Evolutionary conservation across 768 basidiomycete genomes (phyloP), one percentile per base, ranked within the genome.

Genomic region (Filobasidium wieringae): DNA sequence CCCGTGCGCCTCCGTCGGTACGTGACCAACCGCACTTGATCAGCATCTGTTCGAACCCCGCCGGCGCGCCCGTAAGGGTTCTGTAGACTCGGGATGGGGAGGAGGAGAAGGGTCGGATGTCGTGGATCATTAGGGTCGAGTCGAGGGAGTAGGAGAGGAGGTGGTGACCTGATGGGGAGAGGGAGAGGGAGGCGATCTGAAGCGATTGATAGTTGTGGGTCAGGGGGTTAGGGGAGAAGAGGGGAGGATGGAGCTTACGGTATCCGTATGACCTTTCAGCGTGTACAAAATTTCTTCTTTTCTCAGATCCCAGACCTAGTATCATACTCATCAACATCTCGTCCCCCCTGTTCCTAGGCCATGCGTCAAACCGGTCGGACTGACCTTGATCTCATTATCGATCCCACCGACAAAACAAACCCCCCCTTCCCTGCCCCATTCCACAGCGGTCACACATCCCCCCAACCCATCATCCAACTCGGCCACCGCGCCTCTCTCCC

Each of bases 301-400:
- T 67, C 93, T 82, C 43, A 96, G 75, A 76, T 97, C 93, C 71
- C 86, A 91, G 17, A 90, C 83, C 88, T 91, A 61, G 8, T 36
- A 58, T 19, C 57, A 54, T 40, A 60, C 43, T n/a, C n/a, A n/a
- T n/a, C 54, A 39, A 53, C 60, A 60, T 27, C 7, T 30, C 27
- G 34, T 24, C 26, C 26, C 24, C 2, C 53, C 29, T 11, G 29
- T 19, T 15, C 33, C 43, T 24, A 2, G 17, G 15, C 41, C 29
- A 6, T 26, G 14, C 7, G 14, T 22, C 33, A 14, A 30, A 30
- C 7, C n/a, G 32, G 15, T 30, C 7, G 32, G 2, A 79, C 86
- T 63, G 67, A 93, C 91, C 71, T 96, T 91, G 60, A 99, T 85
- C 72, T 90, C 89, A 64, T 99, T 99, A 75, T 99, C 93, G 66